Conservation (phyloP, 31 red algal genomes). For the Odonthalia washingtoniensis region DNA sequence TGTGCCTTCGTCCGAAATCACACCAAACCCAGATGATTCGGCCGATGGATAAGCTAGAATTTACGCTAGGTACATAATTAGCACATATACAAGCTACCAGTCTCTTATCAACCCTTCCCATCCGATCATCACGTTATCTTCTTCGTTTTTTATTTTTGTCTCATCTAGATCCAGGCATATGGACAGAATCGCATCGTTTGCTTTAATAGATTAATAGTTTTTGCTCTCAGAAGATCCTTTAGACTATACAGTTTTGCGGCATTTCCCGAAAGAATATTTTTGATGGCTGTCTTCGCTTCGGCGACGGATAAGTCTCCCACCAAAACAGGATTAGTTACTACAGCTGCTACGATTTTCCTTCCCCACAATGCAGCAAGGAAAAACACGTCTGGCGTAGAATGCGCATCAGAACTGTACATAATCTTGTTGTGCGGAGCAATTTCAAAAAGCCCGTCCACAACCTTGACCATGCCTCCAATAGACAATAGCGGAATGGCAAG, state of each 20-base stretch:
- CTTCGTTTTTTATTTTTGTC: no score
- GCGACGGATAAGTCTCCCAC: slow-evolving; percentile 51
- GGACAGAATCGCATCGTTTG: no score
- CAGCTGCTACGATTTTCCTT: slow-evolving; percentile 53
- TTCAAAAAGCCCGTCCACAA: slow-evolving; percentile 51
- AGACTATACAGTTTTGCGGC: slow-evolving; percentile 55
- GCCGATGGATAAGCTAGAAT: no score
- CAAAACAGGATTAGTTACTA: slow-evolving; percentile 41
- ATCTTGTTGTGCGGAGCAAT: slow-evolving; percentile 57
- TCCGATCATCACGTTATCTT: no score
- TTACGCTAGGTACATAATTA: no score
- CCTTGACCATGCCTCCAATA: slow-evolving; percentile 59
- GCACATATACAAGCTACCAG: no score
- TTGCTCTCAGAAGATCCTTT: no score
- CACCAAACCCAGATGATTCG: no score
- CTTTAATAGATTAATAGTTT: no score
- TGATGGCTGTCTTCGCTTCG: slow-evolving; percentile 57
- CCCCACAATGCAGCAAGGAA: slow-evolving; percentile 72
- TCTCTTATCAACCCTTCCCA: no score
- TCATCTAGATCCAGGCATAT: no score
- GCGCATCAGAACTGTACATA: slow-evolving; percentile 63
- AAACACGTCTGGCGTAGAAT: slow-evolving; percentile 59
- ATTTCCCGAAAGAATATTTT: slow-evolving; percentile 66
- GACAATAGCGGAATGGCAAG: slow-evolving; percentile 65
- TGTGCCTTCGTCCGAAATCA: no score